A percentile compares a stretch with the other conserved stretches of the same genome.
Evolutionary conservation across 495 filamentous ascomycete species (phyloP).

Genomic region (Hyaloscypha variabilis): DNA sequence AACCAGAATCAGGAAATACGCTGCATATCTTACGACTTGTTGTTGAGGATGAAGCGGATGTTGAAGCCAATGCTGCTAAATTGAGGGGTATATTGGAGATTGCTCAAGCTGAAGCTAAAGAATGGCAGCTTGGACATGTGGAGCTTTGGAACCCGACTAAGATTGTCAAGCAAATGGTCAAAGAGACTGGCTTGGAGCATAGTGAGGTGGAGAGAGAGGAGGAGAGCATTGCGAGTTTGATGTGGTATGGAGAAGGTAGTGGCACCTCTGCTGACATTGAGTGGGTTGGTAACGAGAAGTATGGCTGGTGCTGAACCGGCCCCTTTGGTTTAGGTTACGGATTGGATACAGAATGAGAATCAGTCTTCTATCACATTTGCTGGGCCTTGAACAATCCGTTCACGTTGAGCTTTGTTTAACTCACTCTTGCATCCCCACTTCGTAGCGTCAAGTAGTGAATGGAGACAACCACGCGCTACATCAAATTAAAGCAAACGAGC

Average conservation of each 20-base stretch:
- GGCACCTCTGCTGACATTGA: slow-evolving; percentile 57
- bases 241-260: slow-evolving; percentile 51
- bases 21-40: slow-evolving; percentile 80
- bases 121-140: slow-evolving; percentile 46
- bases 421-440: no score
- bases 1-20: slow-evolving; percentile 54
- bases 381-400: no score
- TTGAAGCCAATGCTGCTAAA: slow-evolving; percentile 39
- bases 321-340: neutral
- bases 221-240: slow-evolving; percentile 55
- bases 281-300: slow-evolving; percentile 94
- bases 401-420: no score
- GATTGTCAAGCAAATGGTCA: slow-evolving; percentile 38
- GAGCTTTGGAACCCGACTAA: slow-evolving; percentile 55
- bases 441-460: no score
- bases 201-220: slow-evolving; percentile 47
- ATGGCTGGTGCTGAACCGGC: slow-evolving; percentile 78
- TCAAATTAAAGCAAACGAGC: no score
- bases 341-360: no score
- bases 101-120: slow-evolving; percentile 43
- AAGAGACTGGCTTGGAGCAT: slow-evolving; percentile 35
- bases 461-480: no score
- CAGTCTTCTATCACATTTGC: no score
- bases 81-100: slow-evolving; percentile 43
- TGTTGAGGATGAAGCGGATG: slow-evolving; percentile 59